These are phyloP conservation scores for Phaeosphaeriaceae sp. DNA, from an alignment of 2,329 filamentous ascomycete genomes.

Conservation along the genomic window DNA sequence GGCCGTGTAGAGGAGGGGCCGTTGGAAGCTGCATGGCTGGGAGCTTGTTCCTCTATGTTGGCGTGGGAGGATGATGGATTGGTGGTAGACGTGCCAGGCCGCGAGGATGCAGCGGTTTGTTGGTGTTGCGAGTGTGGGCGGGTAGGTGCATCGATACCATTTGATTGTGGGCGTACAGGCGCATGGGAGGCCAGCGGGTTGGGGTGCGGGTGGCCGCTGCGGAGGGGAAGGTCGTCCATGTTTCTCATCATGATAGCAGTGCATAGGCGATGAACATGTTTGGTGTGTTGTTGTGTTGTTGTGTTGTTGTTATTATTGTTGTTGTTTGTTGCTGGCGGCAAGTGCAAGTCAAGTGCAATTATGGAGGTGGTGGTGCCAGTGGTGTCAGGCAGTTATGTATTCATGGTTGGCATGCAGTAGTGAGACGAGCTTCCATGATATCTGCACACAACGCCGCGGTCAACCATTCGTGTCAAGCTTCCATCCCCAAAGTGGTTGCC, in stretches of 20 bases:
- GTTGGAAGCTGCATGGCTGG: conserved; percentile 59
- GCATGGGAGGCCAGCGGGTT: conserved; percentile 39
- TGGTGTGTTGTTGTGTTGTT: conserved; percentile 19
- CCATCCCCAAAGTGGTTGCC: background rate
- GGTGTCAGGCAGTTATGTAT: too few species aligned
- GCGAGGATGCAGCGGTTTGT: conserved; percentile 21
- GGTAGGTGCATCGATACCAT: conserved; percentile 14
- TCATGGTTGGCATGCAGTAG: too few species aligned
- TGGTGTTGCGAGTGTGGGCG: conserved; percentile 21
- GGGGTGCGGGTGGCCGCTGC: conserved; percentile 28
- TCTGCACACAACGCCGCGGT: conserved; percentile 5
- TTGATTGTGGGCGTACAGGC: conserved; percentile 25
- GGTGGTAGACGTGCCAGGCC: conserved; percentile 36
- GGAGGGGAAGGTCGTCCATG: conserved; percentile 30
- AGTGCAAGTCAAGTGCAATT: too few species aligned
- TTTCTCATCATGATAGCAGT: conserved; percentile 40
- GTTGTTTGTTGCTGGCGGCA: too few species aligned
- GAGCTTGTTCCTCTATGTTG: conserved; percentile 36
- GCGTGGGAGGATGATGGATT: conserved; percentile 20
- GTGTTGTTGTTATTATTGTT: too few species aligned
- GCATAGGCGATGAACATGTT: conserved; percentile 41
- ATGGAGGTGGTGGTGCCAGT: too few species aligned
- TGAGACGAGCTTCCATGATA: too few species aligned
- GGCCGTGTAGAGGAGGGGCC: conserved; percentile 52
- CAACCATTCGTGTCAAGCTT: conserved; percentile 10